Conservation (phyloP, 768 basidiomycete species). For the Neoboletus brunneissimus region DNA sequence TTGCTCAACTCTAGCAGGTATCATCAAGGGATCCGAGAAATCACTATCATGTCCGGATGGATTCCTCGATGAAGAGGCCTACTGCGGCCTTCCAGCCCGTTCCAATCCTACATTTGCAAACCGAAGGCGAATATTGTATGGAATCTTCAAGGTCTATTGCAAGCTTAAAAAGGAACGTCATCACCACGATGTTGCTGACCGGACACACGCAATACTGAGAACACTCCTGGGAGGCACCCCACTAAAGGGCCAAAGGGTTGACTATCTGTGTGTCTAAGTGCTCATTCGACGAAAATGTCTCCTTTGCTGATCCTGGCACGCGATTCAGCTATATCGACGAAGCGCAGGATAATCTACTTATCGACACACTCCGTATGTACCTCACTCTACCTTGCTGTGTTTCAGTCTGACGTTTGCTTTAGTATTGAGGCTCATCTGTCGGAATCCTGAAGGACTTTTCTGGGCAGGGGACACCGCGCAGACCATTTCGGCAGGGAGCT, state of each 20-base stretch:
- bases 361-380: slow-evolving; percentile 55
- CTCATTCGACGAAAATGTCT: not conserved
- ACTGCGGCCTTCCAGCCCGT: slow-evolving; percentile 49
- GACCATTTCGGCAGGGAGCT: slow-evolving; percentile 51
- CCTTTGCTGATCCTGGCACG: not conserved
- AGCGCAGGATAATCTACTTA: slow-evolving; percentile 62
- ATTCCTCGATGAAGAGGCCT: slow-evolving; percentile 43
- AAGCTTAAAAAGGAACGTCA: slow-evolving; percentile 41
- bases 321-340: slow-evolving; percentile 61
- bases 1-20: slow-evolving; percentile 35
- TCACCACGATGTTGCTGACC: slow-evolving; percentile 59
- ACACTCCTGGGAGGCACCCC: slow-evolving; percentile 27
- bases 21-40: slow-evolving; percentile 67
- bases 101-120: slow-evolving; percentile 53
- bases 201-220: slow-evolving; percentile 53
- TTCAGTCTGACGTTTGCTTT: slow-evolving; percentile 6
- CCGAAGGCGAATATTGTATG: slow-evolving; percentile 48
- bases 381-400: not conserved
- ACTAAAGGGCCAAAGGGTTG: slow-evolving; percentile 43
- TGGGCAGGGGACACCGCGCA: slow-evolving; percentile 37
- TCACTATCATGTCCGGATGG: slow-evolving; percentile 36
- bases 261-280: slow-evolving; percentile 48
- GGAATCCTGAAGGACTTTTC: slow-evolving; percentile 64
- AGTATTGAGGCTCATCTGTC: slow-evolving; percentile 65
- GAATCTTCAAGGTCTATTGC: slow-evolving; percentile 51